Evolutionary conservation across 2,329 filamentous ascomycete genomes (phyloP).

Genomic region (Cucurbitaria berberidis): DNA sequence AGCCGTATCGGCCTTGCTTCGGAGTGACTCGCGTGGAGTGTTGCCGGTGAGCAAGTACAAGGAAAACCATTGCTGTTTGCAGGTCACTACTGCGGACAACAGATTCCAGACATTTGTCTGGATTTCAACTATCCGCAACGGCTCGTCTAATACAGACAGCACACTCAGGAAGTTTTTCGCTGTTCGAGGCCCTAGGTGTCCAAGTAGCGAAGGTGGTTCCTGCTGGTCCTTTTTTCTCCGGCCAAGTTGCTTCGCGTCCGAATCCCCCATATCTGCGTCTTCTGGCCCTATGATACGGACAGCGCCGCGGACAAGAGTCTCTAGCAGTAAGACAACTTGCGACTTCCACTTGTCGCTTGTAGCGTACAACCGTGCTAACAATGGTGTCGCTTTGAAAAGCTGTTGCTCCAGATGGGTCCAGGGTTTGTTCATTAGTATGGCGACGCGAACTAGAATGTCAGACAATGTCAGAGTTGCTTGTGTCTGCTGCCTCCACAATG

Average conservation of each 20-base stretch:
- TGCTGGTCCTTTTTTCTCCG: conserved; percentile 16
- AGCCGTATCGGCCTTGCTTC: conserved; percentile 56
- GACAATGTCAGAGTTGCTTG: conserved; percentile 69
- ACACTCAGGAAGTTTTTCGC: conserved; percentile 84
- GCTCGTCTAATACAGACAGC: conserved; percentile 76
- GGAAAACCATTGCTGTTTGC: conserved; percentile 94
- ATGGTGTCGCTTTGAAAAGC: conserved; percentile 78
- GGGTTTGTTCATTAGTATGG: conserved; percentile 67
- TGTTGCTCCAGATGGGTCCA: conserved; percentile 74
- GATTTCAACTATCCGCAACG: conserved; percentile 69
- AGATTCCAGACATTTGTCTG: conserved; percentile 81
- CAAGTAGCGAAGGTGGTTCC: conserved; percentile 92
- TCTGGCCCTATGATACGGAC: conserved; percentile 59
- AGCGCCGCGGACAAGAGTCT: conserved; percentile 74
- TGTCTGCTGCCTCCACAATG: conserved; percentile 65
- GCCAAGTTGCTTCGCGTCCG: conserved; percentile 5
- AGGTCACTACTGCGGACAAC: conserved; percentile 83
- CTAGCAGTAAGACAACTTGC: conserved; percentile 71
- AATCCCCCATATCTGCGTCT: conserved; percentile 10
- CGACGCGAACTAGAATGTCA: conserved; percentile 72
- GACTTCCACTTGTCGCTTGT: conserved; percentile 69
- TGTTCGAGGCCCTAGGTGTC: conserved; percentile 81
- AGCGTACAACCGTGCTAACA: conserved; percentile 78
- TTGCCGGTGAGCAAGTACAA: conserved; percentile 89
- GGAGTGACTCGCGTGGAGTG: conserved; percentile 77